These are phyloP conservation scores for Micractinium sp. DNA, from an alignment of 139 green algal genomes.

Conservation along the genomic window DNA sequence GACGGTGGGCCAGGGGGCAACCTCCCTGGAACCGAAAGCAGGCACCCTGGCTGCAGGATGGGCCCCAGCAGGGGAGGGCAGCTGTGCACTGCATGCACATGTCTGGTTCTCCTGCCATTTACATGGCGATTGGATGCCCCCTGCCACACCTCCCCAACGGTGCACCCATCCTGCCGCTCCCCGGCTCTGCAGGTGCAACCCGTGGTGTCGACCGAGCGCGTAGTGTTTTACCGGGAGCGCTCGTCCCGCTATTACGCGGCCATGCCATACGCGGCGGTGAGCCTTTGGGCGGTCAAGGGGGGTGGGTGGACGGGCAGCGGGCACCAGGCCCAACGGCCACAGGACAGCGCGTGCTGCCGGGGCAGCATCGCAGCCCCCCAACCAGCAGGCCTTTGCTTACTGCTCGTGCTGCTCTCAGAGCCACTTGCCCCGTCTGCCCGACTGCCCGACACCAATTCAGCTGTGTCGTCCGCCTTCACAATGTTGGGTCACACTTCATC, in stretches of 20 bases:
- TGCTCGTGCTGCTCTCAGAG: no score
- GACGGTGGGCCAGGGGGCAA: slow-evolving; percentile 9
- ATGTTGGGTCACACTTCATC: no score
- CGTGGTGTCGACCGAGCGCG: slow-evolving; percentile 52
- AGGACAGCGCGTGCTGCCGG: neutral
- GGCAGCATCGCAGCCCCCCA: neutral
- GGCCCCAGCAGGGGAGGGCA: neutral
- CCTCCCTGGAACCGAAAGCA: no score
- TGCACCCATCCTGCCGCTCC: no score
- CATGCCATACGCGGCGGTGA: slow-evolving; percentile 29
- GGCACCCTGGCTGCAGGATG: neutral
- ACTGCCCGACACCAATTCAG: neutral
- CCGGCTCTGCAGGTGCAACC: slow-evolving; percentile 46
- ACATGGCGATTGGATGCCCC: no score
- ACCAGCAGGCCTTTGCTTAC: neutral
- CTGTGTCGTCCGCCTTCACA: neutral
- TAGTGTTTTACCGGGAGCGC: slow-evolving; percentile 67
- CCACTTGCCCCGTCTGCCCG: neutral
- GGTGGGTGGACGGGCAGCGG: no score
- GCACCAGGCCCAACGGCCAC: neutral
- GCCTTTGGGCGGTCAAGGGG: neutral
- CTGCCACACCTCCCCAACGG: no score
- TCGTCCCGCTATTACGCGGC: slow-evolving; percentile 47
- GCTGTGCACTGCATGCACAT: no score
- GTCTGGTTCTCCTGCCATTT: no score